Percentiles rank a stretch among this genome's conserved stretches.
These are phyloP conservation scores for Pseudocercospora fijiensis DNA, from an alignment of 2,329 filamentous ascomycete species.

Conservation along the genomic window DNA sequence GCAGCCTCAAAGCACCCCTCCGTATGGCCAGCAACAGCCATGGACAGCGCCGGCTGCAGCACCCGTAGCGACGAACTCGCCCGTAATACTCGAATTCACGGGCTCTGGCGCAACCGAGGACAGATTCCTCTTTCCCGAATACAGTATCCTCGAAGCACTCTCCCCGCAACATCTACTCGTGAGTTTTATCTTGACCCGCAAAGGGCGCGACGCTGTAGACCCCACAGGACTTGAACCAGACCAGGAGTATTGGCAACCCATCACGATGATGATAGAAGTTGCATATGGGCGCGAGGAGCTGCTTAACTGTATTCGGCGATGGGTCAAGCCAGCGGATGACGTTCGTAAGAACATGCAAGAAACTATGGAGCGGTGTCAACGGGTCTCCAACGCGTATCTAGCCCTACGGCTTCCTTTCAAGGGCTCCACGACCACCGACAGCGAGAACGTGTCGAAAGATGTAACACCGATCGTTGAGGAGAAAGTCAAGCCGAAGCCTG, in stretches of 20 bases:
- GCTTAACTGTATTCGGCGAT: conserved; percentile 56
- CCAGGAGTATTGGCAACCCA: conserved; percentile 74
- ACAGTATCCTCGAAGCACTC: conserved; percentile 71
- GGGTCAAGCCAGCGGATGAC: conserved; percentile 55
- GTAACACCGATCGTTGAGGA: conserved; percentile 28
- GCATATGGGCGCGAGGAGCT: conserved; percentile 53
- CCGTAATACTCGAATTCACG: conserved; percentile 67
- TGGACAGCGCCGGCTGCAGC: conserved; percentile 19
- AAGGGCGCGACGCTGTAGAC: conserved; percentile 59
- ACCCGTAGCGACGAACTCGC: conserved; percentile 52
- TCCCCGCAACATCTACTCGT: conserved; percentile 58
- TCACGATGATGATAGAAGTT: conserved; percentile 60
- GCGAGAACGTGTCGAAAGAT: conserved; percentile 31
- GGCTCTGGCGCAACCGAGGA: conserved; percentile 62
- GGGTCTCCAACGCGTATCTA: conserved; percentile 56
- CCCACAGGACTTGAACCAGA: conserved; percentile 38
- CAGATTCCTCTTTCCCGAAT: conserved; percentile 74
- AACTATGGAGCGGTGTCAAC: conserved; percentile 56
- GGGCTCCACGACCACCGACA: conserved; percentile 21
- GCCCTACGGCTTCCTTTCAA: conserved; percentile 55
- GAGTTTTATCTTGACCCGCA: conserved; percentile 75
- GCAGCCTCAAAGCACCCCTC: conserved; percentile 13
- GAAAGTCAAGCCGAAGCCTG: conserved; percentile 23
- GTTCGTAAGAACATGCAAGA: conserved; percentile 57
- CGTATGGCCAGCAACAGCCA: conserved; percentile 30